These are phyloP conservation scores for Francoa sonchifolia DNA, from an alignment of 441 rosid genomes.

Conservation along the genomic window DNA sequence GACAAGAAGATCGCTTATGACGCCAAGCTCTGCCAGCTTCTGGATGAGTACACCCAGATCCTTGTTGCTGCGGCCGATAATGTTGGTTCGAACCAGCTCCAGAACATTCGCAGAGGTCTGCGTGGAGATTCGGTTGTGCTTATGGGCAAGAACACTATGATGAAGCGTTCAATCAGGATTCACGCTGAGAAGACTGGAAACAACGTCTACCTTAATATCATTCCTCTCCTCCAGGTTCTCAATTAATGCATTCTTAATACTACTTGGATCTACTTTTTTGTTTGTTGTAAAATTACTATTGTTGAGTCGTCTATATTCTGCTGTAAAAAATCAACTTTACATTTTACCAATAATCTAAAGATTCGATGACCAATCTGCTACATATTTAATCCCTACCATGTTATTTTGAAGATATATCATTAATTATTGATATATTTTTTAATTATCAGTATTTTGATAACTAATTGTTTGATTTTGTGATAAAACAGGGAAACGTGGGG, in stretches of 20 bases:
- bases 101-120: conserved; percentile 64
- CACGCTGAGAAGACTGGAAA: conserved; percentile 74
- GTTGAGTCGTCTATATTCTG: background rate
- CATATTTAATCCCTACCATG: no score
- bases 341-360: no score
- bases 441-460: background rate
- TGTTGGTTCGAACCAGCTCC: conserved; percentile 88
- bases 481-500: conserved; percentile 94
- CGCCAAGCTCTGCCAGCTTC: conserved; percentile 58
- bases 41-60: conserved; percentile 74
- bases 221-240: conserved; percentile 74
- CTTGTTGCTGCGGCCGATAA: conserved; percentile 72
- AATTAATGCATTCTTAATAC: background rate
- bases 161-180: conserved; percentile 72
- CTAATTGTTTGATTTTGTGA: background rate
- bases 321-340: no score
- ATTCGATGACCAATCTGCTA: no score
- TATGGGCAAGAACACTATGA: conserved; percentile 97
- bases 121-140: conserved; percentile 74
- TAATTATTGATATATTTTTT: background rate
- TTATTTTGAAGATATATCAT: background rate
- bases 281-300: background rate
- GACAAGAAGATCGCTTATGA: conserved; percentile 80
- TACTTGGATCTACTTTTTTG: no score
- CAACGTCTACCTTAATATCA: conserved; percentile 33